These are phyloP conservation scores for Globisporangium recalcitrans DNA, from an alignment of 352 stramenopile species.

Conservation along the genomic window DNA sequence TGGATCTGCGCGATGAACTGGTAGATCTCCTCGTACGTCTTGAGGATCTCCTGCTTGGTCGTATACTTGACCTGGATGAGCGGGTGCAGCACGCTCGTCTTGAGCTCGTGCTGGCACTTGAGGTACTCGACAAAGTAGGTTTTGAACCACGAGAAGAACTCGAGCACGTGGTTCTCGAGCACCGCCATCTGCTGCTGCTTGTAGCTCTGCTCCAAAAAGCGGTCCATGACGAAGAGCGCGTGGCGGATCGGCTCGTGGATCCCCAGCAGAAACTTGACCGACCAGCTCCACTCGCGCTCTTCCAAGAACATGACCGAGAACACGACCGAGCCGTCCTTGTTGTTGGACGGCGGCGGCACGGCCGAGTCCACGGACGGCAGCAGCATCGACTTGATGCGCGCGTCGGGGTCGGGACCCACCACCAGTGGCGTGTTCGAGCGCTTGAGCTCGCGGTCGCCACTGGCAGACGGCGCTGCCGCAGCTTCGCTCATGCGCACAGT, in stretches of 20 bases:
- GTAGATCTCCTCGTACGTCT: slow-evolving; percentile 69
- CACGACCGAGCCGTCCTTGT: slow-evolving; percentile 43
- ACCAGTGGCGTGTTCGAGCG: slow-evolving; percentile 28
- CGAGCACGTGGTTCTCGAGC: slow-evolving; percentile 39
- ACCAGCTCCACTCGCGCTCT: slow-evolving; percentile 57
- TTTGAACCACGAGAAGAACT: slow-evolving; percentile 80
- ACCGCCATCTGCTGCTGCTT: slow-evolving; percentile 20
- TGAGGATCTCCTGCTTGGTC: slow-evolving; percentile 52
- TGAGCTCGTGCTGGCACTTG: slow-evolving; percentile 58
- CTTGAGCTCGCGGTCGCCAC: slow-evolving; percentile 22
- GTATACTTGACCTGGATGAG: slow-evolving; percentile 47
- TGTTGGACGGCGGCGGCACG: slow-evolving; percentile 45
- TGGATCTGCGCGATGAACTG: slow-evolving; percentile 53
- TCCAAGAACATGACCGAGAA: slow-evolving; percentile 67
- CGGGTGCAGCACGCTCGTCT: slow-evolving; percentile 52
- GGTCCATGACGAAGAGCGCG: slow-evolving; percentile 78
- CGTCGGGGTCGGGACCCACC: slow-evolving; percentile 15
- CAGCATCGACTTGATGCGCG: slow-evolving; percentile 19
- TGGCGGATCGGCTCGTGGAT: slow-evolving; percentile 78
- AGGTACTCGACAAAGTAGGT: slow-evolving; percentile 74
- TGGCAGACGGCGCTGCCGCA: slow-evolving; percentile 12
- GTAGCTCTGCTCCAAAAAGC: slow-evolving; percentile 65
- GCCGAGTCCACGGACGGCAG: slow-evolving; percentile 18
- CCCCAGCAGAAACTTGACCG: slow-evolving; percentile 58
- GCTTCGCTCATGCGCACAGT: neutral